A percentile compares a stretch with the other conserved stretches of the same genome.
These are phyloP conservation scores for Xanthoconium purpureum DNA, from an alignment of 768 basidiomycete genomes.

Conservation along the genomic window DNA sequence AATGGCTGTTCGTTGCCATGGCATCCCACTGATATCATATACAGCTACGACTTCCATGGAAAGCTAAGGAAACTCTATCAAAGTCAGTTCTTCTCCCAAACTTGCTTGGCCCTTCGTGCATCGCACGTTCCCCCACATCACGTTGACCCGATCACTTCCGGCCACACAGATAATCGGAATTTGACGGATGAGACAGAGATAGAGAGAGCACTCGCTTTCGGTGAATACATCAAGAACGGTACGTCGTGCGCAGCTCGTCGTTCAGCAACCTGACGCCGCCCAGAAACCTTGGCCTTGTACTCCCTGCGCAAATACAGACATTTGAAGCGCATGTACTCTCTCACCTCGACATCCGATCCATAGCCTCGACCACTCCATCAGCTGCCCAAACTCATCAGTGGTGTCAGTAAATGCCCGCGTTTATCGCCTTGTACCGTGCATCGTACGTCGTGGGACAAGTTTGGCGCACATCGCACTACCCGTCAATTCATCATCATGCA, in stretches of 20 bases:
- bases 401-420: too few species aligned
- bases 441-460: background rate
- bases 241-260: slow-evolving; percentile 15
- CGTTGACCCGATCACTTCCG: background rate
- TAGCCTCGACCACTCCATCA: background rate
- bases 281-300: slow-evolving; percentile 82
- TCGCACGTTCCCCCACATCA: background rate
- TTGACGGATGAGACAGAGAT: slow-evolving; percentile 69
- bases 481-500: background rate
- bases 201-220: slow-evolving; percentile 68
- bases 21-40: slow-evolving; percentile 3
- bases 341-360: slow-evolving; percentile 9
- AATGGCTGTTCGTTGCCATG: slow-evolving; percentile 6
- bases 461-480: background rate
- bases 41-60: slow-evolving; percentile 75
- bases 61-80: slow-evolving; percentile 71
- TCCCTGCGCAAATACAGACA: slow-evolving; percentile 81
- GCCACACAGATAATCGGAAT: slow-evolving; percentile 55
- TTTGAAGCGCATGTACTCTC: slow-evolving; percentile 68
- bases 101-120: background rate
- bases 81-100: slow-evolving; percentile 43
- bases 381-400: background rate
- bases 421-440: background rate
- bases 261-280: background rate
- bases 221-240: slow-evolving; percentile 88